phyloP scores from a whole-genome alignment of 73 alveolate species.

The Paramecium bursaria region DNA sequence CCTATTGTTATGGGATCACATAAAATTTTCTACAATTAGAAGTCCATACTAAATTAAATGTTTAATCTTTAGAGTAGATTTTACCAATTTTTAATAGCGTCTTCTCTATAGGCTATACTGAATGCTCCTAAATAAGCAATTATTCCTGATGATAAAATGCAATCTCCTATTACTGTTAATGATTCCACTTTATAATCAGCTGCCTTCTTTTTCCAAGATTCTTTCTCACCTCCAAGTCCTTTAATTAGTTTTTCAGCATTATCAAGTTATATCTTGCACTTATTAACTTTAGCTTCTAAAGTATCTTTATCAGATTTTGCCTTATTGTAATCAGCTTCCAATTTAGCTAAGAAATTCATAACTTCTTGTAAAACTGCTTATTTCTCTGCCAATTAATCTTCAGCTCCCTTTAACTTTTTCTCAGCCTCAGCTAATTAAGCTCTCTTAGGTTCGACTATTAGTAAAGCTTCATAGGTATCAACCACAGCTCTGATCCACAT shows the following conservation, averaged over 20 bases:
- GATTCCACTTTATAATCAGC: constrained; percentile 79
- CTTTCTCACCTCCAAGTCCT: constrained; percentile 99
- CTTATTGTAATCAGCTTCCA: constrained; percentile 94
- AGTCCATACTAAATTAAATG: constrained; percentile 73
- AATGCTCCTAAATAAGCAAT: constrained; percentile 99
- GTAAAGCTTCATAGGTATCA: constrained; percentile 75
- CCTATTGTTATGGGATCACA: constrained; percentile 99
- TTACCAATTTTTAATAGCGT: constrained; percentile 94
- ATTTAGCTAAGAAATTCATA: constrained; percentile 82
- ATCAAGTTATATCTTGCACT: constrained; percentile 93
- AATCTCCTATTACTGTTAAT: constrained; percentile 97
- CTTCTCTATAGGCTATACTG: constrained; percentile 94
- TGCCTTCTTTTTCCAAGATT: constrained; percentile 91
- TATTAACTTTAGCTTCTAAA: constrained; percentile 93
- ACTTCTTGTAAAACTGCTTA: constrained; percentile 90
- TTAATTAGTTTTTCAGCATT: constrained; percentile 97
- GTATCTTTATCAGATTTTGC: constrained; percentile 95
- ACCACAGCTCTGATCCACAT: constrained; percentile 93
- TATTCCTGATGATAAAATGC: constrained; percentile 97
- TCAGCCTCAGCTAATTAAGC: constrained; percentile 97
- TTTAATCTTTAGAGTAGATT: constrained; percentile 71
- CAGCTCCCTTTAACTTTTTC: constrained; percentile 90
- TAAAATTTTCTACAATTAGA: constrained; percentile 85
- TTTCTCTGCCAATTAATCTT: constrained; percentile 88
- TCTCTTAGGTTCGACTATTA: constrained; percentile 98